phyloP scores from a whole-genome alignment of 768 basidiomycete genomes.

The Dentipellis sp. region DNA sequence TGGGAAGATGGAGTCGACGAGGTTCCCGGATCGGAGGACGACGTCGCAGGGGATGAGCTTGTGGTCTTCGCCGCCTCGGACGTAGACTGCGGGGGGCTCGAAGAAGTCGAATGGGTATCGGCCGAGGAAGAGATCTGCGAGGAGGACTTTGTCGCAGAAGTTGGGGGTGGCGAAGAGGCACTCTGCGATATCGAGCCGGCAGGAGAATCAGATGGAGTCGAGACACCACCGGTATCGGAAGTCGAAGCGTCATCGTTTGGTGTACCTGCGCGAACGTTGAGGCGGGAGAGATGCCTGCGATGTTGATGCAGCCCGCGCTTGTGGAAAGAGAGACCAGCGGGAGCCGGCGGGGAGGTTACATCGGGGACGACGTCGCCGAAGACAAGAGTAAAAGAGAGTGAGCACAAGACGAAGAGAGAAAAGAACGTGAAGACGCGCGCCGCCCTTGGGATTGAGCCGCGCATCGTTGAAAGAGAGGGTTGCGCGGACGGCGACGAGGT shows the following conservation, averaged over 20 bases:
- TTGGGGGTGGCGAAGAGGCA: not conserved
- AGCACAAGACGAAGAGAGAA: conserved; percentile 21
- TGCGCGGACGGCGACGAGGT: not conserved
- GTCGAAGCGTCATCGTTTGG: not conserved
- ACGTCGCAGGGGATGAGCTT: not conserved
- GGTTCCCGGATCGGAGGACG: not conserved
- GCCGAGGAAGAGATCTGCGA: not conserved
- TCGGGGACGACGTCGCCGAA: not conserved
- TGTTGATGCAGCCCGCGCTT: not conserved
- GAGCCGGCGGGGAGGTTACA: not conserved
- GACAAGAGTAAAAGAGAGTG: conserved; percentile 20
- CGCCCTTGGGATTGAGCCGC: not conserved
- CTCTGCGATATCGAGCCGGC: too few species aligned
- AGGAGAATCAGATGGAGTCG: too few species aligned
- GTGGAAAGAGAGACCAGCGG: not conserved
- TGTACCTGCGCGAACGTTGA: not conserved
- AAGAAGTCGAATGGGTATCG: not conserved
- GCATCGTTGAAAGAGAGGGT: not conserved
- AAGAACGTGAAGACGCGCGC: conserved; percentile 22
- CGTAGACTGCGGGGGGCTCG: not conserved
- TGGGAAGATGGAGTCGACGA: not conserved
- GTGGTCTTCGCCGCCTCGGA: not conserved
- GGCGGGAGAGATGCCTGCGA: not conserved
- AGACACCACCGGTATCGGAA: not conserved
- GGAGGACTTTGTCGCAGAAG: not conserved